phyloP scores from a whole-genome alignment of 805 yeast species.

The Brettanomyces custersianus region DNA sequence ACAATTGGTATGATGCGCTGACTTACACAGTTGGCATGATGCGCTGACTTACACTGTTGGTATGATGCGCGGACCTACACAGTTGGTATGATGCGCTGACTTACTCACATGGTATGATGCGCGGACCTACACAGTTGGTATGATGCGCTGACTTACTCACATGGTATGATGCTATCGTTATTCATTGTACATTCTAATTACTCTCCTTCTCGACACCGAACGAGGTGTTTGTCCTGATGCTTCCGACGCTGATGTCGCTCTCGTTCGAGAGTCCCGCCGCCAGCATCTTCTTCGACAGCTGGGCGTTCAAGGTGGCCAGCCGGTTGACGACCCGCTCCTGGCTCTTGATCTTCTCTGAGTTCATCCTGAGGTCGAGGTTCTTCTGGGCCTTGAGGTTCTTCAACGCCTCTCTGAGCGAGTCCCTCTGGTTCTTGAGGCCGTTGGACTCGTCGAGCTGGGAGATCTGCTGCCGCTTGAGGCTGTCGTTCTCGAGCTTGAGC shows the following conservation, averaged over 20 bases:
- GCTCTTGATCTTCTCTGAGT: conserved; percentile 3
- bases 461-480: conserved; percentile 26
- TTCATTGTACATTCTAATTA: neutral
- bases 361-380: conserved; percentile 10
- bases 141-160: too few relatives aligned
- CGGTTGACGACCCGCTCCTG: conserved; percentile 3
- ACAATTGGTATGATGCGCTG: too few relatives aligned
- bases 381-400: conserved; percentile 21
- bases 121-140: too few relatives aligned
- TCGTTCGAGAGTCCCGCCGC: conserved; percentile 2
- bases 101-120: too few relatives aligned
- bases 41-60: too few relatives aligned
- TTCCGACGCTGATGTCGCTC: conserved; percentile 5
- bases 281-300: conserved; percentile 6
- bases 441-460: conserved; percentile 8
- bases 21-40: too few relatives aligned
- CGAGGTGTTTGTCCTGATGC: conserved; percentile 10
- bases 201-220: conserved; percentile 5
- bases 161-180: too few relatives aligned
- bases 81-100: too few relatives aligned
- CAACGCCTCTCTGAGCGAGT: conserved; percentile 8
- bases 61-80: too few relatives aligned
- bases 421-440: conserved; percentile 5
- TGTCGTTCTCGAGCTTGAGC: conserved; percentile 23
- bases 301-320: conserved; percentile 11